Percentiles rank a stretch among this genome's conserved stretches.
phyloP scores from a whole-genome alignment of 2,329 filamentous ascomycete species.

The Fusarium luffae region DNA sequence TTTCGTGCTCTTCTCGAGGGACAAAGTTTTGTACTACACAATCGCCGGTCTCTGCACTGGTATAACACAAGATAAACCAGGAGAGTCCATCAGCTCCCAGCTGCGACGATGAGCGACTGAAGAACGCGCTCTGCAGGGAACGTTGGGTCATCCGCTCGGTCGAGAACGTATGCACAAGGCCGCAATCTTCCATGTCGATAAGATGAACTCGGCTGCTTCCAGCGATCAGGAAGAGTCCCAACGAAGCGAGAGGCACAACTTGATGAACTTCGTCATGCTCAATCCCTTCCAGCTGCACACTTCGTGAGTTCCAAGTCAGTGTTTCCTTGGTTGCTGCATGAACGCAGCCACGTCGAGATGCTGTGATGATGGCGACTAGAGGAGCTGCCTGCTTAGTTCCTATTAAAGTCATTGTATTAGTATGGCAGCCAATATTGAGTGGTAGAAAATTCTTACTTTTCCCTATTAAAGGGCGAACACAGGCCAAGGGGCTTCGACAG shows the following conservation, averaged over 20 bases:
- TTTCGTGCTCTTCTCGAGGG: slow-evolving; percentile 62
- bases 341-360: slow-evolving; percentile 62
- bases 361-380: slow-evolving; percentile 53
- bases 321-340: slow-evolving; percentile 58
- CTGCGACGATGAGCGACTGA: slow-evolving; percentile 54
- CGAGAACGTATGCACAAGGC: slow-evolving; percentile 69
- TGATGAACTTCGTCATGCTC: slow-evolving; percentile 63
- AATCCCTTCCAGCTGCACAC: slow-evolving; percentile 54
- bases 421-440: not conserved
- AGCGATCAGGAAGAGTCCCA: slow-evolving; percentile 71
- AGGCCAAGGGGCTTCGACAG: slow-evolving; percentile 64
- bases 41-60: slow-evolving; percentile 67
- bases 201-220: slow-evolving; percentile 69
- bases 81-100: slow-evolving; percentile 67
- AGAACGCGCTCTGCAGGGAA: slow-evolving; percentile 70
- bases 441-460: slow-evolving; percentile 53
- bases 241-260: slow-evolving; percentile 67
- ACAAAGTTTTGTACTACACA: slow-evolving; percentile 74
- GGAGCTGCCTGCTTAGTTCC: slow-evolving; percentile 23
- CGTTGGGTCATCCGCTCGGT: slow-evolving; percentile 68
- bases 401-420: slow-evolving; percentile 4
- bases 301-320: slow-evolving; percentile 62
- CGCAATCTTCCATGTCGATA: slow-evolving; percentile 55
- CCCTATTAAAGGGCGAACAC: slow-evolving; percentile 59
- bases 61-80: slow-evolving; percentile 73